Base-by-base conservation (phyloP, 352 stramenopile species). In the Aphanomyces invadans region DNA sequence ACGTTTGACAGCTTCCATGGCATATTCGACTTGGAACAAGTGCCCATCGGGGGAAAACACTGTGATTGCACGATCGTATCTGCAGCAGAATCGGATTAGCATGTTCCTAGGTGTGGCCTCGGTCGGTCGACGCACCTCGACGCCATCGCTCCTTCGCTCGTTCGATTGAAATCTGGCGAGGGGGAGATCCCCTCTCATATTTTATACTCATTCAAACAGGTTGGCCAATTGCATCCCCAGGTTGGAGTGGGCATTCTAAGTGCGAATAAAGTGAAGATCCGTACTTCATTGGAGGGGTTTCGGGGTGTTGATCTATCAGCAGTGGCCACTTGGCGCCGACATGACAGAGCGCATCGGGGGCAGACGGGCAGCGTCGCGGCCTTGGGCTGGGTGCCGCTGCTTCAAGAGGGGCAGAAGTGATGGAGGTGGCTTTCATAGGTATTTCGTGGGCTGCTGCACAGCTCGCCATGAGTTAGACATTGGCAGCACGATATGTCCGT, bases 21-120 rank as follows among this genome's bases (percentile, higher is more conserved):
- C 97, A 83, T 99, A 99, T 86, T 99, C 97, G 10, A 99, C 97
- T 76, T 99, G 96, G 79, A 99, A 98, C 71, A 99, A 85, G 76
- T 99, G 96, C 38, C 97, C 97, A 83, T 99, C 97, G 7, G 97
- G 97, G 73, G 95, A 98, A 81, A 99, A 99, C 33, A 99, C 95
- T 60, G 97, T 99, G 76, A 99, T 99, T 42, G 97, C 97, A 72
- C 97, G 93, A 83, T 99, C 97, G 79, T 99, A 99, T 79, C 95
- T 99, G 57, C 25, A 57, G 9, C 9, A 10, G 9, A 10, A 2
- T 10, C 46, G 46, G n/a, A n/a, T 54, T 1, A 28, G 23, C n/a
- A n/a, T n/a, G n/a, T n/a, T n/a, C n/a, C n/a, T n/a, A n/a, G n/a
- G n/a, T n/a, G n/a, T n/a, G n/a, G n/a, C n/a, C n/a, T n/a, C n/a